These are phyloP conservation scores for Boletus fagicola DNA, from an alignment of 768 basidiomycete genomes.

Conservation along the genomic window DNA sequence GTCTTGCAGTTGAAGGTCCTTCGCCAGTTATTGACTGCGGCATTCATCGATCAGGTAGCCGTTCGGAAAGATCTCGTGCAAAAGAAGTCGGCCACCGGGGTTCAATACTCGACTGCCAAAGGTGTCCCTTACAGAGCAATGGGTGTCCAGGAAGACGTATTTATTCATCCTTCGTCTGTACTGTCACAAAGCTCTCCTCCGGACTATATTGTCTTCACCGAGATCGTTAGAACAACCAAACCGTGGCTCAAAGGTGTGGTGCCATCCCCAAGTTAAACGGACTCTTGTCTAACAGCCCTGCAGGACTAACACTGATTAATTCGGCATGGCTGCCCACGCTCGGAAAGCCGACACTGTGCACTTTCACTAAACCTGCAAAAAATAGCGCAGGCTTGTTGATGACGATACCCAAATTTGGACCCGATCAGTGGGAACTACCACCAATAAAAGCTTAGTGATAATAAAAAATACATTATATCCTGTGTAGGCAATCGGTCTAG, in stretches of 20 bases:
- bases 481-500: slow-evolving; percentile 9
- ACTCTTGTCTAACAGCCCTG: slow-evolving; percentile 1
- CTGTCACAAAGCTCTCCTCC: slow-evolving; percentile 69
- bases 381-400: slow-evolving; percentile 65
- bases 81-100: slow-evolving; percentile 54
- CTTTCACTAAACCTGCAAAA: slow-evolving; percentile 83
- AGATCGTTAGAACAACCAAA: slow-evolving; percentile 71
- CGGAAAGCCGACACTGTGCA: slow-evolving; percentile 77
- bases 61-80: slow-evolving; percentile 81
- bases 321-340: slow-evolving; percentile 83
- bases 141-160: slow-evolving; percentile 83
- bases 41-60: slow-evolving; percentile 94
- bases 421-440: slow-evolving; percentile 85
- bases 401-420: slow-evolving; percentile 82
- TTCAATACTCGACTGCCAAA: slow-evolving; percentile 70
- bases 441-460: slow-evolving; percentile 37
- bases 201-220: slow-evolving; percentile 82
- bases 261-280: not conserved
- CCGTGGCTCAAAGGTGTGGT: slow-evolving; percentile 77
- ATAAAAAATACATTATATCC: slow-evolving; percentile 22
- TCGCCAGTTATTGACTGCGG: slow-evolving; percentile 82
- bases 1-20: slow-evolving; percentile 80
- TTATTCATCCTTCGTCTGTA: slow-evolving; percentile 87
- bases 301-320: slow-evolving; percentile 83
- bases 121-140: slow-evolving; percentile 82